These are phyloP conservation scores for Talaromyces sp. DNA, from an alignment of 2,329 filamentous ascomycete species.

Conservation along the genomic window DNA sequence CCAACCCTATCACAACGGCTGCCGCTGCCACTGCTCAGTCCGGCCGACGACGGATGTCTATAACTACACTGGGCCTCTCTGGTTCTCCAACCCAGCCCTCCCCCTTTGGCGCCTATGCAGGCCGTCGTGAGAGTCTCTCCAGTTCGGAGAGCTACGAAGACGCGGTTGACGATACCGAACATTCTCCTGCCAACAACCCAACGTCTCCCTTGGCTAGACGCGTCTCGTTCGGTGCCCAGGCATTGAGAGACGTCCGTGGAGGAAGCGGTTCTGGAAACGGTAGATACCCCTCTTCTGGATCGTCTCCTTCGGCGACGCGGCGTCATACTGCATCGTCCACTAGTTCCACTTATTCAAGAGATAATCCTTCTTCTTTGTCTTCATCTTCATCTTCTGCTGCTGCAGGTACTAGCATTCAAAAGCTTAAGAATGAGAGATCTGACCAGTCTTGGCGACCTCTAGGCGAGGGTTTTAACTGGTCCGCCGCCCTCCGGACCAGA, in stretches of 20 bases:
- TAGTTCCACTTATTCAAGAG: constrained; percentile 22
- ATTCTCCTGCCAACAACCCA: constrained; percentile 57
- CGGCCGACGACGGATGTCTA: constrained; percentile 65
- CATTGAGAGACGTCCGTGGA: constrained; percentile 65
- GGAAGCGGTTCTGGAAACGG: constrained; percentile 61
- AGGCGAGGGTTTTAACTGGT: constrained; percentile 97
- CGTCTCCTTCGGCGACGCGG: constrained; percentile 24
- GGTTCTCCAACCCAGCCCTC: constrained; percentile 62
- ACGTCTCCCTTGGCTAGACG: constrained; percentile 70
- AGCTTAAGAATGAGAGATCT: constrained; percentile 39
- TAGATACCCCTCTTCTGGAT: constrained; percentile 52
- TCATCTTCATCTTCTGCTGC: constrained; percentile 35
- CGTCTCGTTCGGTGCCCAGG: constrained; percentile 84
- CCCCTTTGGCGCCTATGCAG: constrained; percentile 49
- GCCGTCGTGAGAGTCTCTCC: constrained; percentile 66
- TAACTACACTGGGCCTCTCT: constrained; percentile 71
- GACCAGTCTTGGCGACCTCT: constrained; percentile 46
- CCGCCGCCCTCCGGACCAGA: constrained; percentile 87
- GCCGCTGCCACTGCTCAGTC: constrained; percentile 49
- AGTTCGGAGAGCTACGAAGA: constrained; percentile 52
- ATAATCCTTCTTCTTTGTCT: constrained; percentile 31
- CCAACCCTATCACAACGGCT: constrained; percentile 50
- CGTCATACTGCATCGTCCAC: constrained; percentile 28
- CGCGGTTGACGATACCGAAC: constrained; percentile 64
- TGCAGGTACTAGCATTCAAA: constrained; percentile 38